phyloP scores from a whole-genome alignment of 805 yeast species.

The Saturnispora halmiae region DNA sequence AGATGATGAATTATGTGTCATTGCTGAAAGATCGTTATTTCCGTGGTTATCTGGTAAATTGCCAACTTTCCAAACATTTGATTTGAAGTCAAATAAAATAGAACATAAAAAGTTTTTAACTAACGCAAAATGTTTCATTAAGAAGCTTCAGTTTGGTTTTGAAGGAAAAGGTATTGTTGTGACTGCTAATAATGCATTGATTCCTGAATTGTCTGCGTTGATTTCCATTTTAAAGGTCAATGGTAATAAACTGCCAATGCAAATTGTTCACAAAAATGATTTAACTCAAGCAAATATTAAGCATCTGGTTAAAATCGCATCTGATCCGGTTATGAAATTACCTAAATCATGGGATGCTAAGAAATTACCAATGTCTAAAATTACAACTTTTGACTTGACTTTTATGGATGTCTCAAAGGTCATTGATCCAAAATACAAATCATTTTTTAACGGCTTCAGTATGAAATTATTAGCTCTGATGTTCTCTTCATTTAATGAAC shows the following conservation, averaged over 20 bases:
- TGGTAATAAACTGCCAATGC: constrained; percentile 41
- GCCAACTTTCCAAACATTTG: constrained; percentile 33
- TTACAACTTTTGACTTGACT: constrained; percentile 22
- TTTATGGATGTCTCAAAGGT: constrained; percentile 29
- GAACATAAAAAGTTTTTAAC: constrained; percentile 2
- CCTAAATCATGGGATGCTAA: constrained; percentile 19
- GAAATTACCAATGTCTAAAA: constrained; percentile 16
- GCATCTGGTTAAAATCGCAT: constrained; percentile 29
- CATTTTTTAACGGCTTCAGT: constrained; percentile 24
- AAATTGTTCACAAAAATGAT: constrained; percentile 35
- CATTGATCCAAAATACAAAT: constrained; percentile 20
- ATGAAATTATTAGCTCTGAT: constrained; percentile 47
- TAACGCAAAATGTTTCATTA: constrained; percentile 22
- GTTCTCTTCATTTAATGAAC: constrained; percentile 51
- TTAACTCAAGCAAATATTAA: constrained; percentile 28
- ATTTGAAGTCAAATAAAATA: constrained; percentile 13
- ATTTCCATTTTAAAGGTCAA: constrained; percentile 42
- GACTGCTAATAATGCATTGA: constrained; percentile 38
- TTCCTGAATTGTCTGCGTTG: constrained; percentile 39
- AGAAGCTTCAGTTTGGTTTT: constrained; percentile 22
- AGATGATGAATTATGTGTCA: constrained; percentile 15
- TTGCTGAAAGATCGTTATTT: constrained; percentile 24
- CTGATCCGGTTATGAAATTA: constrained; percentile 25
- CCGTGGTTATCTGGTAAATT: constrained; percentile 34
- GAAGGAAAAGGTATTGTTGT: constrained; percentile 48